Percentiles rank a stretch among this genome's conserved stretches.
These are phyloP conservation scores for Solanum pennellii DNA, from an alignment of 257 asterid species.

Conservation along the genomic window DNA sequence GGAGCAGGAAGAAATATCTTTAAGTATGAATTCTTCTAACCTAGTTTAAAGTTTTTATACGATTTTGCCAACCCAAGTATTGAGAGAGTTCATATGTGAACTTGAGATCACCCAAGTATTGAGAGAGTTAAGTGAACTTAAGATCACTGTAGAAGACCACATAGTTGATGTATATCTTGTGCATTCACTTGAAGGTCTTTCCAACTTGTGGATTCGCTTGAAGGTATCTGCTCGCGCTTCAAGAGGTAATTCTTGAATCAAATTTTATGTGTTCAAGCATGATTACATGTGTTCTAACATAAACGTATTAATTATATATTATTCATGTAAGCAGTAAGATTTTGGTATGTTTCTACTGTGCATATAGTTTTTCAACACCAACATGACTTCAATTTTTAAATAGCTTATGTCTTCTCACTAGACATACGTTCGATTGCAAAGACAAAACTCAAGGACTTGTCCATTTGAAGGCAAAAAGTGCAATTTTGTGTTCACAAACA, in stretches of 20 bases:
- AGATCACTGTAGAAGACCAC: no score
- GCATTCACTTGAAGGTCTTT: not conserved
- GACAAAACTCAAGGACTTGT: not conserved
- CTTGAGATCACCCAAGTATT: no score
- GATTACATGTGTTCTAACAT: not conserved
- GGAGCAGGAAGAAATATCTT: no score
- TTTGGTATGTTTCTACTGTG: not conserved
- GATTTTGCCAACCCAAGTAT: no score
- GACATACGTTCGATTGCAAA: not conserved
- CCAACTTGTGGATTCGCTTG: not conserved
- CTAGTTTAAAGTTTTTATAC: no score
- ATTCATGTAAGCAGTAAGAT: not conserved
- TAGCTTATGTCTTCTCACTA: not conserved
- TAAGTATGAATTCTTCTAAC: no score
- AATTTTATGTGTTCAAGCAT: no score
- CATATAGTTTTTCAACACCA: not conserved
- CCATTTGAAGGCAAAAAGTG: not conserved
- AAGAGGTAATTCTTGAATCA: not conserved
- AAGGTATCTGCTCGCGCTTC: not conserved
- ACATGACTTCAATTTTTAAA: not conserved
- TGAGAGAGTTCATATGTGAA: no score
- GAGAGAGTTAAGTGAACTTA: no score
- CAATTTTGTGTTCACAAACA: not conserved
- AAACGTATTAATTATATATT: no score
- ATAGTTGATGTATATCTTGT: not conserved